Evolutionary conservation across 2,329 filamentous ascomycete species (phyloP), one percentile per base, ranked within the genome.

Genomic region (Pseudogymnoascus sp.): DNA sequence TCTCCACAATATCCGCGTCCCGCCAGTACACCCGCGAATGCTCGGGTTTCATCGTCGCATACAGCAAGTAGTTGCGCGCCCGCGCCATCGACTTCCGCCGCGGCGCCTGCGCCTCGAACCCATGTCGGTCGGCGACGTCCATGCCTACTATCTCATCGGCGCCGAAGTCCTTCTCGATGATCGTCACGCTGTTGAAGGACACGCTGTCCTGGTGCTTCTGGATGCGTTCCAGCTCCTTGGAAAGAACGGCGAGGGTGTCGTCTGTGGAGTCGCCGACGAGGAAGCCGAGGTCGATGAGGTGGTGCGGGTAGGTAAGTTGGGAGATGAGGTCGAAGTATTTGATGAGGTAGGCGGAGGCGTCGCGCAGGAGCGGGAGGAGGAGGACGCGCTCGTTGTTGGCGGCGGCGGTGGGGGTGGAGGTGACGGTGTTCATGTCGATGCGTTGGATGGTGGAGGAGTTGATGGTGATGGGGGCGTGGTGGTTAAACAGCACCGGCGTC

Each of bases 11-110:
- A 75, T 99, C 95, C 59, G 96, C 93, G 74, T 99, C 95, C 64
- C 95, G 86, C 95, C 95, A 99, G 76, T 97, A 97, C 7, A 97
- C 93, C 95, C 95, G 99, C 7, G 92, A 93, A 74, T 99, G 95
- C 65, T 97, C 92, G 0, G 92, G 87, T 79, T 96, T 96, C 70
- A 99, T 74, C 2, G 95, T 88, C 0, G 91, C 82, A 33, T 87
- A 85, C 1, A 99, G 84, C 18, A 99, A 81, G 75, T 96, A 99
- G 75, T 99, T 99, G 69, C 95, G 86, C 28, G 95, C 95, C 68
- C 83, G 87, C 52, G 89, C 95, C 84, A 99, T 93, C 37, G 88
- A 86, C 78, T 93, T 97, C 67, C 95, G 87, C 66, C 95, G 86
- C 5, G 93, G 93, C 1, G 88, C 95, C 73, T 99, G 95, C 1